Conservation (phyloP, 345 rosid genomes). For the Eucalyptus marginata region DNA sequence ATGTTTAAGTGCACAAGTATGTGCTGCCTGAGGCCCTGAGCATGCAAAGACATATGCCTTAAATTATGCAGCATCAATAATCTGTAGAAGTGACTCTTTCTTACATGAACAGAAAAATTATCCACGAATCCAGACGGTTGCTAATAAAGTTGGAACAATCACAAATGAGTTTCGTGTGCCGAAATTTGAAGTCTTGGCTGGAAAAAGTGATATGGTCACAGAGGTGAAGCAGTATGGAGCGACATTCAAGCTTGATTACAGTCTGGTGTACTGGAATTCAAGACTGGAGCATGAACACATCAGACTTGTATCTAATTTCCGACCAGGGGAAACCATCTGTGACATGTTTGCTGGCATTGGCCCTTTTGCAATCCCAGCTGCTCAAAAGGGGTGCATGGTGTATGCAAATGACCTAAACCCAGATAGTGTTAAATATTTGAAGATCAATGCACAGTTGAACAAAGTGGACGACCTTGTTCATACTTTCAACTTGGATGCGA, state of each 20-base stretch:
- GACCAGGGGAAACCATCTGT: constrained; percentile 75
- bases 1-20: neutral
- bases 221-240: constrained; percentile 94
- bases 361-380: constrained; percentile 94
- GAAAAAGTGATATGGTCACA: constrained; percentile 69
- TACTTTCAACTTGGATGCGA: constrained; percentile 85
- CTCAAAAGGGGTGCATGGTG: constrained; percentile 81
- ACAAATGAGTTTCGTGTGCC: constrained; percentile 92
- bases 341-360: constrained; percentile 98
- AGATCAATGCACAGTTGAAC: constrained; percentile 72
- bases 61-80: neutral
- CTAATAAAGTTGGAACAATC: constrained; percentile 76
- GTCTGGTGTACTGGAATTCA: constrained; percentile 92
- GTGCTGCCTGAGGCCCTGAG: neutral
- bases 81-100: neutral
- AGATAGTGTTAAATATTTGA: constrained; percentile 67
- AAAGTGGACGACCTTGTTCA: constrained; percentile 56
- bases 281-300: constrained; percentile 93
- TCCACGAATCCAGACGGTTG: constrained; percentile 80
- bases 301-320: constrained; percentile 62
- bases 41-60: neutral
- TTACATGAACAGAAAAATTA: constrained; percentile 58
- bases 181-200: constrained; percentile 82
- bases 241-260: constrained; percentile 76
- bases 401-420: constrained; percentile 91